These are phyloP conservation scores for Xylariomycetidae sp. DNA, from an alignment of 2,329 filamentous ascomycete species.

Conservation along the genomic window DNA sequence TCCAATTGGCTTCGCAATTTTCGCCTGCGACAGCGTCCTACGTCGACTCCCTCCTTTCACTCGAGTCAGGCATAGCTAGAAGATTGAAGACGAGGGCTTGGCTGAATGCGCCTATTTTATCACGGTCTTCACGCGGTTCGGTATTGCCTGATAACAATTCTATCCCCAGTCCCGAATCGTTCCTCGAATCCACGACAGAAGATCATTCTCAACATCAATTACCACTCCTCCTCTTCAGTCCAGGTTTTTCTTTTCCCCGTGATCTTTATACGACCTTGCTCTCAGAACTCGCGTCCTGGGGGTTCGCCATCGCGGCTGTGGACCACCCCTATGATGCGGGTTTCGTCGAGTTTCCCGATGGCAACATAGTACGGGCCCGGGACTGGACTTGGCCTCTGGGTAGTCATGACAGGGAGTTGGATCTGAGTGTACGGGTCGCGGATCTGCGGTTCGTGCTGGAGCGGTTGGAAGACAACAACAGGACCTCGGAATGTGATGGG, in stretches of 20 bases:
- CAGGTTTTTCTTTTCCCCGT: conserved; percentile 29
- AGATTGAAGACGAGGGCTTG: conserved; percentile 11
- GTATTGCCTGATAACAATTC: no score
- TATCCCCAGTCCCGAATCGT: no score
- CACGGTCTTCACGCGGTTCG: neutral
- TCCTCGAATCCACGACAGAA: no score
- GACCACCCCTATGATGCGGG: conserved; percentile 33
- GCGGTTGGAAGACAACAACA: conserved; percentile 4
- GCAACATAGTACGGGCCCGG: conserved; percentile 16
- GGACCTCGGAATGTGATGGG: neutral
- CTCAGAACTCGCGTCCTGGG: conserved; percentile 30
- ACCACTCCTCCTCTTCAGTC: conserved; percentile 28
- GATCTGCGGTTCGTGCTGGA: conserved; percentile 20
- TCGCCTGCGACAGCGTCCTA: conserved; percentile 4
- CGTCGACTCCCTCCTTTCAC: conserved; percentile 3
- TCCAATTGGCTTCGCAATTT: conserved; percentile 7
- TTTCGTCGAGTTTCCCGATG: conserved; percentile 30
- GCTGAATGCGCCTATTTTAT: conserved; percentile 4
- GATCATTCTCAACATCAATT: neutral
- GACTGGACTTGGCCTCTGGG: conserved; percentile 11
- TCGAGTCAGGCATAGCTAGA: conserved; percentile 8
- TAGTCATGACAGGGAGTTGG: neutral
- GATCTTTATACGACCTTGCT: conserved; percentile 31
- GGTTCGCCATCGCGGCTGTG: conserved; percentile 30
- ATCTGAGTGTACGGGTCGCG: conserved; percentile 5